These are phyloP conservation scores for Chaetomium olivaceum DNA, from an alignment of 2,329 filamentous ascomycete species.

Conservation along the genomic window DNA sequence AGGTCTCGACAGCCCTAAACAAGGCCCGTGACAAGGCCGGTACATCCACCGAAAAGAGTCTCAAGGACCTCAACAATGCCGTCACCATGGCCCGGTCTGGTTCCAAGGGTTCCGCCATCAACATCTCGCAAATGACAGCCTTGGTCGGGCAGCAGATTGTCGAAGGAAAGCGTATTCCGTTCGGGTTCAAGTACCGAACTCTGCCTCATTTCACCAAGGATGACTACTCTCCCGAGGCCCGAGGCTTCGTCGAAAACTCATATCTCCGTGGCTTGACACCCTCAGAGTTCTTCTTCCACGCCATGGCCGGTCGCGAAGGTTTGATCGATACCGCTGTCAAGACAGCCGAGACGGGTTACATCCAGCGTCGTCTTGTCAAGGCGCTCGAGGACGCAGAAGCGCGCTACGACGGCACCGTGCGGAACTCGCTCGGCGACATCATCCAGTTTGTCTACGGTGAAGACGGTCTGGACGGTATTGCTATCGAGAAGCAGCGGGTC, in stretches of 20 bases:
- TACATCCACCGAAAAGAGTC: slow-evolving; percentile 84
- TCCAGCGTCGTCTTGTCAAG: slow-evolving; percentile 96
- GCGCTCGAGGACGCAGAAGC: slow-evolving; percentile 97
- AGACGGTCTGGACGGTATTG: slow-evolving; percentile 89
- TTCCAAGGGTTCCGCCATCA: slow-evolving; percentile 98
- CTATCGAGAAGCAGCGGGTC: slow-evolving; percentile 90
- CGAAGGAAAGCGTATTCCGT: slow-evolving; percentile 97
- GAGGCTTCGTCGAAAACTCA: slow-evolving; percentile 98
- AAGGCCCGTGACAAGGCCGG: slow-evolving; percentile 78
- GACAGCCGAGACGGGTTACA: slow-evolving; percentile 98
- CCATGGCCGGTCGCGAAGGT: slow-evolving; percentile 99
- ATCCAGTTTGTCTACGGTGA: slow-evolving; percentile 98
- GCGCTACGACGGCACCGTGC: slow-evolving; percentile 95
- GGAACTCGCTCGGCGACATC: slow-evolving; percentile 94
- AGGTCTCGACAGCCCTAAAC: slow-evolving; percentile 92
- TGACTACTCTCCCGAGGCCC: slow-evolving; percentile 94
- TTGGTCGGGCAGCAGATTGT: slow-evolving; percentile 97
- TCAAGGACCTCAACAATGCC: slow-evolving; percentile 96
- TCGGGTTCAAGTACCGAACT: slow-evolving; percentile 97
- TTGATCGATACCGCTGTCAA: slow-evolving; percentile 99
- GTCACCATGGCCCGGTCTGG: slow-evolving; percentile 95
- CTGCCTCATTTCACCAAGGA: slow-evolving; percentile 98
- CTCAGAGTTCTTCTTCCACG: slow-evolving; percentile 98
- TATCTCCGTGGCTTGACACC: slow-evolving; percentile 95
- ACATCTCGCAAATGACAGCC: slow-evolving; percentile 99